Conservation (phyloP, 2,329 filamentous ascomycete species). For the Madurella fahalii region DNA sequence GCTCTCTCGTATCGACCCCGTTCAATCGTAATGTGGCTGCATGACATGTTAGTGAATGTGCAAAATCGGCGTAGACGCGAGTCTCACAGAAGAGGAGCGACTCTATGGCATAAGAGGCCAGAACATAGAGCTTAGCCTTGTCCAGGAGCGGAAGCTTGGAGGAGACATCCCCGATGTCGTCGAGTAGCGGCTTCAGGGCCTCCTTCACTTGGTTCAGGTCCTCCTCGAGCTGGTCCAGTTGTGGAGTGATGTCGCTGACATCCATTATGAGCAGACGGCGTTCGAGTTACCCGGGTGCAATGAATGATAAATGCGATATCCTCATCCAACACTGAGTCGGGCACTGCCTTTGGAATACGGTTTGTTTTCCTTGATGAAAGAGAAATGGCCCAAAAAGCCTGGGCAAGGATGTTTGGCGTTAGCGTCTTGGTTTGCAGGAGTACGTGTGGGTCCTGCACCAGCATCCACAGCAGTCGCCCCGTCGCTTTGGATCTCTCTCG, state of each 20-base stretch:
- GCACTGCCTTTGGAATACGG: too few species aligned
- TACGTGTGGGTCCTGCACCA: not conserved
- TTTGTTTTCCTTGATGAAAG: too few species aligned
- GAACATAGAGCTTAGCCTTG: slow-evolving; percentile 89
- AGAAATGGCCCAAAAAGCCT: not conserved
- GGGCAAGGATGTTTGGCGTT: not conserved
- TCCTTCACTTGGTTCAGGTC: slow-evolving; percentile 77
- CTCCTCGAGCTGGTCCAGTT: slow-evolving; percentile 69
- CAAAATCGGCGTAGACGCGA: not conserved
- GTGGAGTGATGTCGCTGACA: slow-evolving; percentile 55
- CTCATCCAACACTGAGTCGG: too few species aligned
- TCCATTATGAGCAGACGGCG: slow-evolving; percentile 36
- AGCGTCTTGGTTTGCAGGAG: not conserved
- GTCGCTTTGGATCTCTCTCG: not conserved
- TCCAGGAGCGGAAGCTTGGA: slow-evolving; percentile 86
- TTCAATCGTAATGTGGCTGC: slow-evolving; percentile 72
- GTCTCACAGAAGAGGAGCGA: slow-evolving; percentile 77
- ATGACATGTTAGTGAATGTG: slow-evolving; percentile 16
- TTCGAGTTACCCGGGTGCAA: too few species aligned
- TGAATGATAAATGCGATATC: too few species aligned
- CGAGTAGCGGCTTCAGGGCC: slow-evolving; percentile 68
- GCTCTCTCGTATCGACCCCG: slow-evolving; percentile 74
- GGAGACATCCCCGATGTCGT: slow-evolving; percentile 61
- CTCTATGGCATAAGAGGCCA: slow-evolving; percentile 84
- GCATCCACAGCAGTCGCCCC: too few species aligned